Percentiles rank a stretch among this genome's conserved stretches.
Conservation (phyloP, 1,284 basidiomycete genomes). For the Takashimella tepidaria region DNA sequence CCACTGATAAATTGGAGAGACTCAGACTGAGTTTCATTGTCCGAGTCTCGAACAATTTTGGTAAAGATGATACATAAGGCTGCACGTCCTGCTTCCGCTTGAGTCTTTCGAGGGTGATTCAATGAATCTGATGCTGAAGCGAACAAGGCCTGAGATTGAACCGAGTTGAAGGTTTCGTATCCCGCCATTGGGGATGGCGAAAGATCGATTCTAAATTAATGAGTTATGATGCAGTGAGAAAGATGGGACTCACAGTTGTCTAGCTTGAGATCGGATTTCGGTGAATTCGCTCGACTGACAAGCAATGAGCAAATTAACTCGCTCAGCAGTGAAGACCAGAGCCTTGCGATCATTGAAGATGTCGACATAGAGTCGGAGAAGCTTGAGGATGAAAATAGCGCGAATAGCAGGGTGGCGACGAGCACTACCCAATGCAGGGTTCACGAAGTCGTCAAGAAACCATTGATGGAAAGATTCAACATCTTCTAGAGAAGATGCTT, state of each 20-base stretch:
- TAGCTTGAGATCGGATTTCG: constrained; percentile 34
- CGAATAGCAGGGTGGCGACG: constrained; percentile 28
- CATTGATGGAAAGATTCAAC: constrained; percentile 19
- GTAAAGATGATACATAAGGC: constrained; percentile 38
- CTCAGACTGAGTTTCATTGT: constrained; percentile 3
- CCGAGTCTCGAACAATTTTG: constrained; percentile 18
- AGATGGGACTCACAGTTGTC: constrained; percentile 33
- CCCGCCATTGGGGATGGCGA: constrained; percentile 35
- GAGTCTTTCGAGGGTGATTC: constrained; percentile 40
- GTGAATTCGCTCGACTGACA: constrained; percentile 45
- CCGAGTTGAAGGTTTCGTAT: constrained; percentile 22
- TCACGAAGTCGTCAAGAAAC: constrained; percentile 27
- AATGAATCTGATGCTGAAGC: constrained; percentile 27
- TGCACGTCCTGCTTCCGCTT: constrained; percentile 45
- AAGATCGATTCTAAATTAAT: constrained; percentile 26
- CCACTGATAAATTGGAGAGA: constrained; percentile 23
- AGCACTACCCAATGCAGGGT: constrained; percentile 20
- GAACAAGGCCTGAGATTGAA: constrained; percentile 16
- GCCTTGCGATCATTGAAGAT: constrained; percentile 19
- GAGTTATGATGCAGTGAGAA: neutral
- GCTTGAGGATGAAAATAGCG: constrained; percentile 26
- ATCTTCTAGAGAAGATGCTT: neutral
- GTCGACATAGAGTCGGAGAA: constrained; percentile 29
- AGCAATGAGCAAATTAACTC: constrained; percentile 32
- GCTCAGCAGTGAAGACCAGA: constrained; percentile 27